Base-by-base conservation (phyloP, 1,139 yeast species). In the Suhomyces atakaporum region DNA sequence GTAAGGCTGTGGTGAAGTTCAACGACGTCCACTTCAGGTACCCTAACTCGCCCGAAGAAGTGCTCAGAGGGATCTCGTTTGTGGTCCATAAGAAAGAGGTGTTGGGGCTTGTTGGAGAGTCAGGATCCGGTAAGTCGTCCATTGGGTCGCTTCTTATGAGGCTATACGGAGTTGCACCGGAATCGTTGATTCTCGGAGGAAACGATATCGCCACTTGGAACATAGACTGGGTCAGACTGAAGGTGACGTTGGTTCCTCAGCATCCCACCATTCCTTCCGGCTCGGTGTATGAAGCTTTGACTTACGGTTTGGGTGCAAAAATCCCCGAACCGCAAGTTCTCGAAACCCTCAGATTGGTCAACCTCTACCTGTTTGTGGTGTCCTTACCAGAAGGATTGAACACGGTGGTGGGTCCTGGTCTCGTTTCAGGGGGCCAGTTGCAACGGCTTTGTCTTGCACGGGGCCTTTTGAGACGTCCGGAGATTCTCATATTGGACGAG, bases 41-140 rank as follows among this genome's bases (percentile, higher is more conserved):
- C 47, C 70, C 77, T 2, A 39, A 53, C 5, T 43, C 43, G 11
- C 41, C 40, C 4, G 30, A 27, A 6, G 44, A 36, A 1, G 63
- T 73, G 1, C 60, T 81, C 25, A 56, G 59, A 2, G 52, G 66
- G 14, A 45, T 80, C 2, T 55, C 57, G 9, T 65, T 85, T 31
- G 37, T 42, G 0, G 54, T 87, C 1, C 38, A 51, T 1, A 56
- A 62, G 11, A 74, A 77, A 22, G 75, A 78, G 42, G 68, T 75
- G 1, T 66, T 83, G 25, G 90, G 84, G 1, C 58, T 87, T 4
- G 75, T 81, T 9, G 96, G 95, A 1, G 78, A 73, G 38, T 83
- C 94, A 6, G 96, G 96, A 0, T 74, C 82, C 15, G 96, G 96
- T 1, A 87, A 87, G 58, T 81, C 92, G 0, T 85, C 95, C 0